Evolutionary conservation across 2,329 filamentous ascomycete genomes (phyloP), one percentile per base, ranked within the genome.

Genomic region (Exophiala sideris): DNA sequence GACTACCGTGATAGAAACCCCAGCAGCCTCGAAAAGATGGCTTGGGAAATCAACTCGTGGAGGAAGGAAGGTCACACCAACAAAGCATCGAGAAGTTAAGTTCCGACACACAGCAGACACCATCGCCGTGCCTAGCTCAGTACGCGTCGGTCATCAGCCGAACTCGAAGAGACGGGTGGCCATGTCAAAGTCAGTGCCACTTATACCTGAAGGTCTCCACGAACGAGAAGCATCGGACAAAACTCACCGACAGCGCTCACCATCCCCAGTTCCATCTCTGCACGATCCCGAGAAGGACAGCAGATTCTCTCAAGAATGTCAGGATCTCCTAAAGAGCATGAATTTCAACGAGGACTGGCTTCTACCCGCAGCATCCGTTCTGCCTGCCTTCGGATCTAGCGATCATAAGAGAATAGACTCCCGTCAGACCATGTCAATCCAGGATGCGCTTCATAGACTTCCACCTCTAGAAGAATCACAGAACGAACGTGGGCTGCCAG

Each of bases 241-340:
- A 5, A 20, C n/a, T 36, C 18, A 36, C 24, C 41, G 21, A n/a
- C 38, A 24, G 9, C 48, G 41, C 12, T 14, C 48, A 32, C 18
- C 33, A 21, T 60, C 57, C 9, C 45, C 52, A 20, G 40, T 58
- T 10, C 57, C 52, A 12, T 62, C 57, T 9, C 57, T 62, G 20
- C 55, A 58, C 32, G 52, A 58, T 39, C 59, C 59, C 5, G 46
- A 60, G 36, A 60, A 57, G 29, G 48, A 51, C 46, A 52, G 33
- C 20, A 36, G 41, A 38, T 57, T 62, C 42, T 52, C 54, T 12
- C 38, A 54, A n/a, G 55, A 62, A 39, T 58, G 54, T 32, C 52
- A 45, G 39, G 49, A 50, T 21, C 48, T 61, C 14, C 32, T 60
- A 47, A 53, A 42, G 16, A 56, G 39, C 34, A 20, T 55, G n/a